Evolutionary conservation across 306 rosid genomes (phyloP).

Genomic region (Prinsepia uniflora): DNA sequence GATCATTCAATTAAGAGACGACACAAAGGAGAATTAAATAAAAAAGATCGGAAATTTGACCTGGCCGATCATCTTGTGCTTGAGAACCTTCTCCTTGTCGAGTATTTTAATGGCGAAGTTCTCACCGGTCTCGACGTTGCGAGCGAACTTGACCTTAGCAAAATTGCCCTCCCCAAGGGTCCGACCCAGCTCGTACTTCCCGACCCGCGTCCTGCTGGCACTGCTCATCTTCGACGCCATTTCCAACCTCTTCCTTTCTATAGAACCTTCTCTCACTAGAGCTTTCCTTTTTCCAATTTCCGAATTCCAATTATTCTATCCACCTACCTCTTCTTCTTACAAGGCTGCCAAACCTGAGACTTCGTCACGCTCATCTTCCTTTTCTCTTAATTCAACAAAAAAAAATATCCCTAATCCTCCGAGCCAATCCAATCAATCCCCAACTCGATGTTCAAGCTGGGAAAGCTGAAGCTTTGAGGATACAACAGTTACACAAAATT

Average conservation of each 20-base stretch:
- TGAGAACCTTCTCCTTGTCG: slow-evolving; percentile 76
- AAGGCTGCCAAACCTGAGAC: slow-evolving; percentile 92
- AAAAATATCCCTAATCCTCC: neutral
- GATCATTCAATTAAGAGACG: neutral
- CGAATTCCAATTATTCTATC: neutral
- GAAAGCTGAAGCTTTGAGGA: neutral
- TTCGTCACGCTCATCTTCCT: slow-evolving; percentile 56
- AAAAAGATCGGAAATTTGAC: slow-evolving; percentile 9
- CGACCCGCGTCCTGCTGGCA: slow-evolving; percentile 54
- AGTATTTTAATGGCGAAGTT: slow-evolving; percentile 79
- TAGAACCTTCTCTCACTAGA: slow-evolving; percentile 8
- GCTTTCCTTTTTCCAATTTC: neutral
- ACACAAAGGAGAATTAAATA: neutral
- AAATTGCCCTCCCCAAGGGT: slow-evolving; percentile 92
- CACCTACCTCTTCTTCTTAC: slow-evolving; percentile 78
- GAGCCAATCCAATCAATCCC: neutral
- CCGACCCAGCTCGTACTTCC: slow-evolving; percentile 77
- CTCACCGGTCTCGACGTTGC: slow-evolving; percentile 50
- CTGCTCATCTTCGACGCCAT: slow-evolving; percentile 44
- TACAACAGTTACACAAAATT: neutral
- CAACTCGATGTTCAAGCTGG: slow-evolving; percentile 1
- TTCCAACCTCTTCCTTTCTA: slow-evolving; percentile 5
- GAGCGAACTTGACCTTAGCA: slow-evolving; percentile 83
- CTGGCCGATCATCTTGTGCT: slow-evolving; percentile 94
- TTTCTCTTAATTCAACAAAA: neutral